Evolutionary conservation across 2,329 filamentous ascomycete genomes (phyloP), one percentile per base, ranked within the genome.

Genomic region (Botrytis galanthina): DNA sequence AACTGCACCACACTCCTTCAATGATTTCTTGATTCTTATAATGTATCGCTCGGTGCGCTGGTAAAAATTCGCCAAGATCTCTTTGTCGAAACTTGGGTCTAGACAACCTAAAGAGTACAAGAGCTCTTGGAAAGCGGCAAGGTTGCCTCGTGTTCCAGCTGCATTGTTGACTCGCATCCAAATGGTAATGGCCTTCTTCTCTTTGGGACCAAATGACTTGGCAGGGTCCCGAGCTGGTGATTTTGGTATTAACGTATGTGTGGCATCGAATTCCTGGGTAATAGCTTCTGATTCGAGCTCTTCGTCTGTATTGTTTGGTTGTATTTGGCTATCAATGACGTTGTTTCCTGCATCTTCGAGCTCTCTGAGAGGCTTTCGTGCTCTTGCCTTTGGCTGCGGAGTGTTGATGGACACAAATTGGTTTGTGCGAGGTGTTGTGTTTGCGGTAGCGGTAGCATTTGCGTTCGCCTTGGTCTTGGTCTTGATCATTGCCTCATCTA

Each of bases 1-100:
- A 22, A 70, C 35, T 5, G 68, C 68, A n/a, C 29, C 54, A 18
- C 68, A 70, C 22, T 63, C 54, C 16, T 48, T 70, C 12, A 70
- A 32, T 14, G 29, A 42, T 48, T 46, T 61, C 54, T 70, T 70
- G 14, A 44, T 63, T 22, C 54, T 46, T 4, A 20, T 5, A 59
- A 69, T 57, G 48, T 8, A 32, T n/a, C 35, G 48, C 18, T 69
- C 37, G 0, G 42, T 8, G 1, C 46, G 35, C 14, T 32, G 37
- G 3, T 32, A 1, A 16, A 69, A 59, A 9, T 32, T 69, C 7
- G 14, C 22, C 35, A 57, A 26, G n/a, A n/a, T 42, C 18, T 59
- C n/a, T 10, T 29, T 22, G 51, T 69, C 48, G 12, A 69, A 69
- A 69, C 66, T 69, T 14, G 66, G 66, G 18, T 69, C 16, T 8